Evolutionary conservation across 352 stramenopile genomes (phyloP).

Genomic region (Nothophytophthora sp.): DNA sequence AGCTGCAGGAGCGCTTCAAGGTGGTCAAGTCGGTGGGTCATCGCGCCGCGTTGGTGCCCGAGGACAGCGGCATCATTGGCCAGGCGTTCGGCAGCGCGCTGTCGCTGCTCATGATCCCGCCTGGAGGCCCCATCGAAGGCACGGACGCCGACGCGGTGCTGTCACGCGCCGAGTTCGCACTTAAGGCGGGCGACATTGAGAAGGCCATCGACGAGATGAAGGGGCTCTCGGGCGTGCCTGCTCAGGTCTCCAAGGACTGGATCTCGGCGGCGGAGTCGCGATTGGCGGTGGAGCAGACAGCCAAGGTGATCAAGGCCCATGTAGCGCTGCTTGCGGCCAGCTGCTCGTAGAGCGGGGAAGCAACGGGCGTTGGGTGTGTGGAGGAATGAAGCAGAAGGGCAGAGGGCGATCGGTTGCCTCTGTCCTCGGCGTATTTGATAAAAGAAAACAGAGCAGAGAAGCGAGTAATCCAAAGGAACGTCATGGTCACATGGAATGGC

Average conservation of each 20-base stretch:
- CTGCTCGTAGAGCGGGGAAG: slow-evolving; percentile 50
- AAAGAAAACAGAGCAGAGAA: too few relatives aligned
- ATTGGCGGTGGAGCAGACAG: slow-evolving; percentile 79
- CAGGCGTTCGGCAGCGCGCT: slow-evolving; percentile 73
- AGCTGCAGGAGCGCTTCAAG: slow-evolving; percentile 86
- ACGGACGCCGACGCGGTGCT: slow-evolving; percentile 72
- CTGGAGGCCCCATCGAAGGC: slow-evolving; percentile 75
- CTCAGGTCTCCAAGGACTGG: slow-evolving; percentile 78
- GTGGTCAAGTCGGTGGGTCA: slow-evolving; percentile 75
- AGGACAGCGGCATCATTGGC: slow-evolving; percentile 67
- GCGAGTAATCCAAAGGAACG: too few relatives aligned
- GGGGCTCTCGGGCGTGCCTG: slow-evolving; percentile 57
- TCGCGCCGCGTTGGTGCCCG: slow-evolving; percentile 65
- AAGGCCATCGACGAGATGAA: slow-evolving; percentile 73
- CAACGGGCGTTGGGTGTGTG: slow-evolving; percentile 9
- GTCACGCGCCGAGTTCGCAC: slow-evolving; percentile 79
- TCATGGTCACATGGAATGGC: slow-evolving; percentile 9
- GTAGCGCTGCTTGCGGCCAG: slow-evolving; percentile 79
- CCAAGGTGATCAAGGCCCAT: slow-evolving; percentile 85
- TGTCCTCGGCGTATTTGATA: too few relatives aligned
- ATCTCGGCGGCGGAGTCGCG: slow-evolving; percentile 70
- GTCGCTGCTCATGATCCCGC: slow-evolving; percentile 77
- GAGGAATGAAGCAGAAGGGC: too few relatives aligned
- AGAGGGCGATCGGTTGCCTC: too few relatives aligned
- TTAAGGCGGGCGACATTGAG: slow-evolving; percentile 84